Evolutionary conservation across 2,329 filamentous ascomycete species (phyloP), one percentile per base, ranked within the genome.

Genomic region (Pestalotiopsis sp.): DNA sequence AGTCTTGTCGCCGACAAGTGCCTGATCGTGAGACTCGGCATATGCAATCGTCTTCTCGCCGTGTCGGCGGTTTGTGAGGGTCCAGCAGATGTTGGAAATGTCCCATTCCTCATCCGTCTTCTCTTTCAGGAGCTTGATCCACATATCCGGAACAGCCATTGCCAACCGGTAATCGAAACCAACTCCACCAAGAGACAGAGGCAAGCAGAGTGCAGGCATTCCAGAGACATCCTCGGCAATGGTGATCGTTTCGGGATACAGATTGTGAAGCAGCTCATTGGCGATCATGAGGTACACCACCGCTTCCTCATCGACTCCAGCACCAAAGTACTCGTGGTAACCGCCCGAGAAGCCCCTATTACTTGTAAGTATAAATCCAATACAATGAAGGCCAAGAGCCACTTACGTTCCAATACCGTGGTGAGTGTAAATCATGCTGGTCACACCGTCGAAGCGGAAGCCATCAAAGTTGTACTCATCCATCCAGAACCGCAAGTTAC

Each of bases 1-100:
- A 0, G 94, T 92, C 83, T 99, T 99, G 84, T 99, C 96, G 57
- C 96, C 96, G 41, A 99, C 96, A 61, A 99, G 88, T 3, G 96
- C 95, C 88, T 99, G 96, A 76, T 99, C 96, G 79, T 99, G 96
- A 74, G 93, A 97, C 79, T 99, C 96, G 69, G 93, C 94, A 78
- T 99, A 99, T 3, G 96, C 96, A 76, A 99, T 98, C 0, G 95
- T 98, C 87, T 98, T 98, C 81, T 99, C 96, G 61, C 95, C 95
- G 76, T 98, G 93, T 36, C 96, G 91, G 68, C 96, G 89, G 82
- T 99, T 98, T 25, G 93, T 97, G 69, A 99, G 83, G 0, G 94
- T 98, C 83, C 92, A 95, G 79, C 90, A 91, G 66, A 99, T 92
- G 73, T 88, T 91, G 68, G 89, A 90, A 81, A 99, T 92, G 75